Conservation (phyloP, 2,329 filamentous ascomycete genomes). For the Cadophora gregata region DNA sequence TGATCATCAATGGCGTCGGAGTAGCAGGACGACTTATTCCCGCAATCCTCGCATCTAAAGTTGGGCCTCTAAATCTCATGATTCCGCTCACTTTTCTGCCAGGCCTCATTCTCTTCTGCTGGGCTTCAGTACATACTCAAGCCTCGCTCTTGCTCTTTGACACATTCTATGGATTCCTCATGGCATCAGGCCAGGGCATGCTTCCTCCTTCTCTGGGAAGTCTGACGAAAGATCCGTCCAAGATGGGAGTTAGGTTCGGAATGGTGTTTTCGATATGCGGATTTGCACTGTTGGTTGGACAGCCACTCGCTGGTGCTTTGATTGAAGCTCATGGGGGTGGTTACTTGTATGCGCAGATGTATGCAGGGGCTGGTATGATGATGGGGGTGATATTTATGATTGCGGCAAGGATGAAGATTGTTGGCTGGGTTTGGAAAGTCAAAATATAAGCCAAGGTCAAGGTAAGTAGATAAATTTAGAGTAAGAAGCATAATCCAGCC, state of each 20-base stretch:
- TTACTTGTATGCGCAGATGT: slow-evolving; percentile 37
- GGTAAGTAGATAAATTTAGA: no score
- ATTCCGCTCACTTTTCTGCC: slow-evolving; percentile 49
- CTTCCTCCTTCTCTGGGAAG: slow-evolving; percentile 56
- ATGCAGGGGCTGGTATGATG: slow-evolving; percentile 29
- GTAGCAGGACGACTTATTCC: slow-evolving; percentile 55
- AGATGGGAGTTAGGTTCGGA: slow-evolving; percentile 61
- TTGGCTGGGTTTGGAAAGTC: slow-evolving; percentile 25
- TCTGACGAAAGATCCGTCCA: slow-evolving; percentile 57
- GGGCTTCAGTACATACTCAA: slow-evolving; percentile 52
- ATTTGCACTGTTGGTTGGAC: slow-evolving; percentile 39
- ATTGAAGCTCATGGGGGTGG: slow-evolving; percentile 30
- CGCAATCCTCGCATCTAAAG: slow-evolving; percentile 51
- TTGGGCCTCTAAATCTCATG: slow-evolving; percentile 58
- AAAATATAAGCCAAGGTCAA: no score
- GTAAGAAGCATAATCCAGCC: no score
- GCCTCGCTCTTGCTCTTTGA: slow-evolving; percentile 54
- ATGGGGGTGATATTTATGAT: slow-evolving; percentile 43
- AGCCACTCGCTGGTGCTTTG: slow-evolving; percentile 39
- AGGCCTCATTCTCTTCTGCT: slow-evolving; percentile 48
- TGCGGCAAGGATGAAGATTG: slow-evolving; percentile 26
- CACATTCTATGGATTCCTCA: slow-evolving; percentile 55
- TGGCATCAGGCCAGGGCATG: slow-evolving; percentile 54
- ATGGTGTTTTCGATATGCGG: slow-evolving; percentile 64
- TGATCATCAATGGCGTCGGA: slow-evolving; percentile 59